Evolutionary conservation across 2,329 filamentous ascomycete genomes (phyloP), one percentile per base, ranked within the genome.

Genomic region (Ophiostoma sp.): DNA sequence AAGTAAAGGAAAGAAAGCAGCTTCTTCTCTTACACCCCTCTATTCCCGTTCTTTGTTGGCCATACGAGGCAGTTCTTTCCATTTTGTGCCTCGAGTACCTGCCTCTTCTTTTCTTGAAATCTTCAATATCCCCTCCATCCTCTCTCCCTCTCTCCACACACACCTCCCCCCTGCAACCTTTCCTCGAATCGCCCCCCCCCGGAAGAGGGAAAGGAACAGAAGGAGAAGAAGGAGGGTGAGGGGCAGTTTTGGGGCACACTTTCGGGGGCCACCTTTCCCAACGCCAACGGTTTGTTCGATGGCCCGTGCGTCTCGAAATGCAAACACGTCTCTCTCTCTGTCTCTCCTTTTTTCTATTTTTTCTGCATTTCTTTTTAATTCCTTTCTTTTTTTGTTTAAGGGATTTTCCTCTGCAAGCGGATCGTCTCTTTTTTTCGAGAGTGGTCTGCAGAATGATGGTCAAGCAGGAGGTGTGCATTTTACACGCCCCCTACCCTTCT

Each of bases 291-390:
- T 48, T 69, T 45, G 52, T 66, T 45, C 12, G 36, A 68, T 74
- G 73, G 73, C 50, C 73, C 70, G 73, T 72, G 73, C 73, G 19
- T 28, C 48, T 69, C 61, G 69, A 57, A 28, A 69, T 69, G 59
- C 71, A 71, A 63, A 63, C 68, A 66, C 61, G 36, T 52, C 28
- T 55, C 22, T 69, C 48, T 52, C 28, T 55, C 22, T 64, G 66
- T 68, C 25, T 31, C 11, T 5, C 36, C 36, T 28, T 52, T 4
- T 66, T 66, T 55, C 19, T 36, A 9, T 25, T 39, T 25, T 69
- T 72, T 68, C 15, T 42, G 39, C 7, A 42, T 42, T 31, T 39
- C 2, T 42, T 64, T 64, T 36, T 36, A 12, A 39, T 39, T 39
- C n/a, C 50, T 22, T 52, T 50, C 28, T 42, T 42, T 64, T 42